Percentiles rank a stretch among this genome's conserved stretches.
Evolutionary conservation across 2,329 filamentous ascomycete genomes (phyloP).

Genomic region (Verticillium dahliae): DNA sequence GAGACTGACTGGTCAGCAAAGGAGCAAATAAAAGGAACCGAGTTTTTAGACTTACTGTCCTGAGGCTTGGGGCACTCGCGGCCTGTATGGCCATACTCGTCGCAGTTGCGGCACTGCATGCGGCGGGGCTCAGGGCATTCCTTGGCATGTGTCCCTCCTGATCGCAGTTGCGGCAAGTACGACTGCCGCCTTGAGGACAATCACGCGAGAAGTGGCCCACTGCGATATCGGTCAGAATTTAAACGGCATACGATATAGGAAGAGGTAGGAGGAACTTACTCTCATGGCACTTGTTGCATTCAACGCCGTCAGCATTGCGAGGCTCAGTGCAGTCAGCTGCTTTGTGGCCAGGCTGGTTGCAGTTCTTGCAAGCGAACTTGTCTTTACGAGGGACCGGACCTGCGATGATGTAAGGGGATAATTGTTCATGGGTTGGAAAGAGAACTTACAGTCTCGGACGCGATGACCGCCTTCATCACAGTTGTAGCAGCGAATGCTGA

Average conservation of each 20-base stretch:
- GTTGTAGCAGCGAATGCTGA: constrained; percentile 55
- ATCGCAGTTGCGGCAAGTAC: constrained; percentile 57
- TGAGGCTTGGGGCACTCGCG: constrained; percentile 56
- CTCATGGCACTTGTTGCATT: constrained; percentile 60
- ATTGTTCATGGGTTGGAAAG: neutral
- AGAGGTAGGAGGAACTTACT: constrained; percentile 33
- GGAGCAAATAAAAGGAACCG: neutral
- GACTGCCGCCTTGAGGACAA: constrained; percentile 53
- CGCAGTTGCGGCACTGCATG: constrained; percentile 53
- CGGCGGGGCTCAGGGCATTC: constrained; percentile 43
- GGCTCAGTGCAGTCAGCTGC: constrained; percentile 49
- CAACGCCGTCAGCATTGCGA: constrained; percentile 54
- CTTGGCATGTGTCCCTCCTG: constrained; percentile 50
- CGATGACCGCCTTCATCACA: constrained; percentile 60
- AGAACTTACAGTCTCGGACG: constrained; percentile 57
- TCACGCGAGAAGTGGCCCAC: constrained; percentile 59
- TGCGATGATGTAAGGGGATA: constrained; percentile 17
- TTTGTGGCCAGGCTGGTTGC: constrained; percentile 48
- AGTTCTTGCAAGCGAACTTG: constrained; percentile 63
- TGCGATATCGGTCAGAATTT: constrained; percentile 16
- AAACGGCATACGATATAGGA: neutral
- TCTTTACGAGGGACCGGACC: constrained; percentile 55
- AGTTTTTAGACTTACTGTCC: constrained; percentile 35
- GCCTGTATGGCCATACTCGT: constrained; percentile 53
- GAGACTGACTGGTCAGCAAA: constrained; percentile 23